Conservation (phyloP, 257 asterid species). For the Lycium ferocissimum region DNA sequence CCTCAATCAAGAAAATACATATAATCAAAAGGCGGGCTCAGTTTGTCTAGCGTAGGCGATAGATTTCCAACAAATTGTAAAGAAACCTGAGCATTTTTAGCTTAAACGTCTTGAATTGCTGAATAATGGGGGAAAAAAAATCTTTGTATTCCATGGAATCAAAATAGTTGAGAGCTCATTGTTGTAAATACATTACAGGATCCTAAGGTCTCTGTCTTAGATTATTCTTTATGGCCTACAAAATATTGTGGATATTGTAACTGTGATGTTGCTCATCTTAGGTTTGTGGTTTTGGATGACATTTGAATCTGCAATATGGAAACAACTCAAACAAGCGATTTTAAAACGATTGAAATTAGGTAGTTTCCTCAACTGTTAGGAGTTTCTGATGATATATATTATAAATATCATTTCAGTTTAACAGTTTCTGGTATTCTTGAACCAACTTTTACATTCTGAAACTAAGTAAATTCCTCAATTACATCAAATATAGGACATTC, state of each 20-base stretch:
- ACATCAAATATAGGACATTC: neutral
- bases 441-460: no score
- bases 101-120: neutral
- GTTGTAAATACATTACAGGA: neutral
- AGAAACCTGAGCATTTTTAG: neutral
- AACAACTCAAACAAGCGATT: neutral
- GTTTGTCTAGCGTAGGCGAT: neutral
- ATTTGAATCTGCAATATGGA: neutral
- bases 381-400: neutral
- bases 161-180: neutral
- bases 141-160: neutral
- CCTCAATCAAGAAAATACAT: neutral
- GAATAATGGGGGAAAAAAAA: neutral
- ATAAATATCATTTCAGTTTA: no score
- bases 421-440: no score
- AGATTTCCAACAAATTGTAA: neutral
- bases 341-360: neutral
- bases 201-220: neutral
- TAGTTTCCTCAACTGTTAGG: neutral
- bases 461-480: neutral
- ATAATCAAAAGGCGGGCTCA: neutral
- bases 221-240: neutral
- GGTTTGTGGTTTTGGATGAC: neutral
- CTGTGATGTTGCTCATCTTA: neutral
- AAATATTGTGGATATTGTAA: neutral